A percentile compares a stretch with the other conserved stretches of the same genome.
Evolutionary conservation across 371 early-diverging fungal genomes (phyloP).

Genomic region (Quaeritorhiza haematococci): DNA sequence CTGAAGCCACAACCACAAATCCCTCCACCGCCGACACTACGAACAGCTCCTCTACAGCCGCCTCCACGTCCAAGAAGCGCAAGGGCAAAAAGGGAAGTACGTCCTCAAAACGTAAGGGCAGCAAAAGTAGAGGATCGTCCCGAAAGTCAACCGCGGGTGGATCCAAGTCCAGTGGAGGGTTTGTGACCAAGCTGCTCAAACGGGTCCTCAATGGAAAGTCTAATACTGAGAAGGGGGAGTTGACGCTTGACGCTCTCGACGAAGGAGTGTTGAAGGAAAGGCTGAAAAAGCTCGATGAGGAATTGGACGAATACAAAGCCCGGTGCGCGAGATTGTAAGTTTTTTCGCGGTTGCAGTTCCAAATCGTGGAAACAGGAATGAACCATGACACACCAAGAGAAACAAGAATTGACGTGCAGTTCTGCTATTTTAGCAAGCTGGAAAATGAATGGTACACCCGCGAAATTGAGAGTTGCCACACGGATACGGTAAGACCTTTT

Average conservation of each 20-base stretch:
- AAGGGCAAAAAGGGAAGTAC: no score
- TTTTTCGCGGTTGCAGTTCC: no score
- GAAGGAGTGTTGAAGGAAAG: slow-evolving; percentile 25
- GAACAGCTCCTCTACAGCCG: no score
- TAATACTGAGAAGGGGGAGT: background rate
- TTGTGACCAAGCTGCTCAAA: background rate
- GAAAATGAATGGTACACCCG: slow-evolving; percentile 44
- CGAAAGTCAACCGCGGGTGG: no score
- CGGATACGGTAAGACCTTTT: slow-evolving; percentile 36
- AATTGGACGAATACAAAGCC: slow-evolving; percentile 33
- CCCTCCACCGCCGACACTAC: no score
- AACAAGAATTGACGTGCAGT: background rate
- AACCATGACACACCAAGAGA: background rate
- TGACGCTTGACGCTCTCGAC: slow-evolving; percentile 35
- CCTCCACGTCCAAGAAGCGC: no score
- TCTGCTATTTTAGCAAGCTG: slow-evolving; percentile 19
- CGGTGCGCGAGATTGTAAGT: slow-evolving; percentile 37
- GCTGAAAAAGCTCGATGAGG: slow-evolving; percentile 30
- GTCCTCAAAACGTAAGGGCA: no score
- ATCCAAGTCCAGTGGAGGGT: no score
- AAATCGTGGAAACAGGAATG: background rate
- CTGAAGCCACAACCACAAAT: no score
- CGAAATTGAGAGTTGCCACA: slow-evolving; percentile 37
- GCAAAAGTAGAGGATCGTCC: no score
- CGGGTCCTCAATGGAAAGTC: no score